phyloP scores from a whole-genome alignment of 257 asterid genomes.

The Coffea eugenioides region DNA sequence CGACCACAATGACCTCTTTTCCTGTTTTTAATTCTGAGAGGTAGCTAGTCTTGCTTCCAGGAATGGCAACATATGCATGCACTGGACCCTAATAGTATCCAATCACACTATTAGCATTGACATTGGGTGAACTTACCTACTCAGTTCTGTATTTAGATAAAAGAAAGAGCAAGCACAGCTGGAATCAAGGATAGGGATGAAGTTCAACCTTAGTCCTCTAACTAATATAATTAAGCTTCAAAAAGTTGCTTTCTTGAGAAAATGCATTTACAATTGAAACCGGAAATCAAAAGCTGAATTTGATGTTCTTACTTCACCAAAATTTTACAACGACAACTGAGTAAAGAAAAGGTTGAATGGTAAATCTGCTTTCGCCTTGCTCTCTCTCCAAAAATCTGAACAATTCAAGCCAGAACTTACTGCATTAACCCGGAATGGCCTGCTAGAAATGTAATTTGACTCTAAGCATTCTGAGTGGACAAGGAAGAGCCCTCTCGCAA shows the following conservation, averaged over 20 bases:
- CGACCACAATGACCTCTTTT: conserved; percentile 69
- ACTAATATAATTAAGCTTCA: neutral
- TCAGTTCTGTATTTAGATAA: neutral
- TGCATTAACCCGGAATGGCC: conserved; percentile 95
- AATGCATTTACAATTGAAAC: too few species aligned
- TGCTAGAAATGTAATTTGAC: conserved; percentile 86
- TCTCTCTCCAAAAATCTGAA: conserved; percentile 3
- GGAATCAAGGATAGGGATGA: neutral
- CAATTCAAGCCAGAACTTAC: conserved; percentile 40
- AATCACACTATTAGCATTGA: neutral
- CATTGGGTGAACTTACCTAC: neutral
- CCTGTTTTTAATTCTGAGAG: conserved; percentile 80
- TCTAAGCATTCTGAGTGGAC: conserved; percentile 92
- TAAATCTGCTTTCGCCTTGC: neutral
- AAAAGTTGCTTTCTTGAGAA: too few species aligned
- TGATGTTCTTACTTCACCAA: neutral
- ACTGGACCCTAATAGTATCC: conserved; percentile 63
- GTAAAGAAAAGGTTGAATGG: neutral
- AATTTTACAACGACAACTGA: neutral
- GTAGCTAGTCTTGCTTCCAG: conserved; percentile 81
- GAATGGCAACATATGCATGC: conserved; percentile 75
- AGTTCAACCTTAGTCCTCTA: neutral
- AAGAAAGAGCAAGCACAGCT: neutral
- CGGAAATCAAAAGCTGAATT: too few species aligned
- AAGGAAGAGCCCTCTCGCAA: conserved; percentile 92